Percentiles rank a stretch among this genome's conserved stretches.
Evolutionary conservation across 1,284 basidiomycete genomes (phyloP).

Genomic region (Irpex rosettiformis): DNA sequence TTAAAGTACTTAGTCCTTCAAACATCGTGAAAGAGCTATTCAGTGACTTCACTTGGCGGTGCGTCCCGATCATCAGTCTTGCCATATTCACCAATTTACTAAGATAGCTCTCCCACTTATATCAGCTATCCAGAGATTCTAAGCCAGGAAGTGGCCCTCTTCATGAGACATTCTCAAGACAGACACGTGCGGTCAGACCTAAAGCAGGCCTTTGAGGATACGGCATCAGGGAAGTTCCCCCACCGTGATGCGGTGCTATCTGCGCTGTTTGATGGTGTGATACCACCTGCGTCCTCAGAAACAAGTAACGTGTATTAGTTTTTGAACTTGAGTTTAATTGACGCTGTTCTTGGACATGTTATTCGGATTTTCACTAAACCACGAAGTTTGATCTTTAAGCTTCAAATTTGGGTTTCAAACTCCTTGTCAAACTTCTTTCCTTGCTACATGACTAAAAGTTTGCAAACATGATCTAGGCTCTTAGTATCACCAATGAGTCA

Average conservation of each 20-base stretch:
- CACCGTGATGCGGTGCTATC: background rate
- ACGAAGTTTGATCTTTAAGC: too few species aligned
- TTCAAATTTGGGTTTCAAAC: too few species aligned
- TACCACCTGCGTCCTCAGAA: background rate
- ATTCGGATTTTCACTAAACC: too few species aligned
- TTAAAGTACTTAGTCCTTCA: slow-evolving; percentile 3
- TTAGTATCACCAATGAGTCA: too few species aligned
- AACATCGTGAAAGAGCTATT: slow-evolving; percentile 20
- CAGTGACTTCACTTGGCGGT: slow-evolving; percentile 18
- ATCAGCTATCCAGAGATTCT: background rate
- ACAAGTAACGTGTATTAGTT: background rate
- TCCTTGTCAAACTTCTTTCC: too few species aligned
- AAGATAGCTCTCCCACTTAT: background rate
- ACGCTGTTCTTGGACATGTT: background rate
- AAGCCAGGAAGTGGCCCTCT: background rate
- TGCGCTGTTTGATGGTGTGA: background rate
- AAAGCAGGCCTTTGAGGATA: background rate
- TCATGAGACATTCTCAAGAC: background rate
- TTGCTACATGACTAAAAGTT: too few species aligned
- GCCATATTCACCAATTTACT: too few species aligned
- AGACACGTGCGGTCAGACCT: background rate
- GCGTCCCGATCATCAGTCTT: background rate
- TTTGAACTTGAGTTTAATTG: background rate
- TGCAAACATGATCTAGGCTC: too few species aligned
- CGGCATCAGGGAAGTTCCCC: background rate